Base-by-base conservation (phyloP, 2,329 filamentous ascomycete genomes). In the Sporothrix humicola region DNA sequence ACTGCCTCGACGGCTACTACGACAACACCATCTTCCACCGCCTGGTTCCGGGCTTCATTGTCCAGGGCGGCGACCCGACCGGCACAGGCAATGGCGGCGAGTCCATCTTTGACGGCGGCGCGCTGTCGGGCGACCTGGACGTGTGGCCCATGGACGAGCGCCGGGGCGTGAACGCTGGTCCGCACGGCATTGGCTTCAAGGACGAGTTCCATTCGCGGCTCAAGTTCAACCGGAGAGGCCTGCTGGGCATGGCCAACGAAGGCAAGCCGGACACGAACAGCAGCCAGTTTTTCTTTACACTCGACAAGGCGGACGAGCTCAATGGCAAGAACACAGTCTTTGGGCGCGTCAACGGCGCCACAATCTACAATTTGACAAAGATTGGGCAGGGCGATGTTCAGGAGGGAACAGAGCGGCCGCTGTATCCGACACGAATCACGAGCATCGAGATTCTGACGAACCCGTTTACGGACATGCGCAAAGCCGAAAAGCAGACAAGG, bases 161-260 rank as follows among this genome's bases (percentile, higher is more conserved):
- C 26, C 85, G 82, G n/a, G 89, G 89, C 12, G 83, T 83, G 77
- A 91, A 91, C 78, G 88, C 88, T 7, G 89, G 89, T 0, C 82
- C 84, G 13, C 85, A 84, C 48, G 89, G 89, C 31, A 83, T 90
- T 44, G 87, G 88, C 75, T 91, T 91, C 80, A 90, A 86, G 76
- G 95, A 98, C 84, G 96, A 99, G 81, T 92, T 98, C 77, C 95
- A 98, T 82, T 94, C 92, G 78, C 88, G 96, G 46, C 85, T 99
- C 77, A 97, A 97, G 81, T 98, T 96, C 85, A 98, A 97, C 78
- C 87, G 96, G 66, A 88, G 96, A 74, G 96, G 96, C 0, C 83
- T 98, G 78, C 83, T 99, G 78, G 96, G 93, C n/a, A 98, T 98
- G 94, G 96, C 96, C 42, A 98, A 98, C 82, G 92, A 93, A 75